Evolutionary conservation across 2,329 filamentous ascomycete genomes (phyloP), one percentile per base, ranked within the genome.

Genomic region (Colletotrichum sp.): DNA sequence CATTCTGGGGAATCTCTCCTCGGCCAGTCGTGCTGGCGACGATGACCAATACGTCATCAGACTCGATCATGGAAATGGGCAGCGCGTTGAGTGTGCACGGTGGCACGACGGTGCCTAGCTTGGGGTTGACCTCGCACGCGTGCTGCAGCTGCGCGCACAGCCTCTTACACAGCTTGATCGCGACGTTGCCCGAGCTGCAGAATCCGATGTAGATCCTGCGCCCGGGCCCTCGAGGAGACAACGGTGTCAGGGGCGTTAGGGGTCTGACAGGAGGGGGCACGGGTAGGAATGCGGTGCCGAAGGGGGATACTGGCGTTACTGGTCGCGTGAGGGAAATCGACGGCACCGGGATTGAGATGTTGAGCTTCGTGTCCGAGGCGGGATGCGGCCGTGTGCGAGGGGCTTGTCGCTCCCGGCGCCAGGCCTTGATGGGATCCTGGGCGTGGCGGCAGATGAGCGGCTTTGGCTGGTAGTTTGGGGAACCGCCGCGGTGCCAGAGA

Each of bases 121-220:
- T 73, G 39, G 73, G 70, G 28, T 73, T 76, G 39, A 36, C 49
- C 36, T 76, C 73, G 59, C 73, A 73, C n/a, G 70, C 73, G 21
- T 73, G 73, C 70, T 76, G 73, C 73, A 76, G 73, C 73, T 76
- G 73, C 70, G 44, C 64, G 70, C 70, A 76, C 73, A 76, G 64
- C 64, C 73, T 73, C 34, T 76, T 76, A 59, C 73, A 76, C 9
- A 76, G 70, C 70, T 76, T 76, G 70, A 76, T 76, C 28, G 73
- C 73, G 44, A 76, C 70, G 28, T 76, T 76, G 57, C 73, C 73
- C 32, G 73, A 76, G 73, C 73, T 76, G 73, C 74, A 76, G 65
- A 76, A 76, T 24, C 74, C 74, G 30, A 76, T 69, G 49, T 74
- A 69, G 24, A 76, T 74, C 26, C 71, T 76, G 28, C 74, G 71